Evolutionary conservation across 129 eudicot species (phyloP), one percentile per base, ranked within the genome.

Genomic region (Chrysanthemum seticuspe): DNA sequence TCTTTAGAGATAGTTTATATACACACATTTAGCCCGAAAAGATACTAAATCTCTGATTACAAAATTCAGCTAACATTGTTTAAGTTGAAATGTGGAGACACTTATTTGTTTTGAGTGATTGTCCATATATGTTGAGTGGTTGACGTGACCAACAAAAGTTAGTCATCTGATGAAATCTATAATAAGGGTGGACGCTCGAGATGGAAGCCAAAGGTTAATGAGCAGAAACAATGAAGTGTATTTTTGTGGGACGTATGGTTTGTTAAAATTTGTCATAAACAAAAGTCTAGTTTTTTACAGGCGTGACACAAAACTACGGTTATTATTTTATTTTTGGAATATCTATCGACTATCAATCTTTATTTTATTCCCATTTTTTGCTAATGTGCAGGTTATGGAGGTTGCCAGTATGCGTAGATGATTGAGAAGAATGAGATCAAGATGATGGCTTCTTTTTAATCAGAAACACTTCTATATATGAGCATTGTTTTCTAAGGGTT

Each of bases 321-420:
- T 12, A 25, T 16, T 23, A 11, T 60, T 25, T 11, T 60, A 7
- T 18, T 18, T 18, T 10, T 15, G 23, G 62, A 3, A 6, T 2
- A 56, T 2, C 2, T 6, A 23, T n/a, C n/a, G n/a, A n/a, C n/a
- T n/a, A n/a, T 6, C 36, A 21, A 58, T 13, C 34, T 19, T 13
- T 59, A 8, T 60, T 10, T 27, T 19, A 63, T 29, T 34, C 53
- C 1, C 13, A 61, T 0, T 25, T 72, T 40, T 72, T 6, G 34
- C 52, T n/a, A 61, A 62, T 74, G 68, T 70, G 70, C 87, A 86
- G 91, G 91, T 75, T 86, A 83, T 80, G 81, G 81, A 23, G 74
- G 80, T 61, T 86, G 91, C 74, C 70, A 67, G 29, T 86, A 83
- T 70, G 74, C 6, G 71, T 86, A 45, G 49, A 65, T 40, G 70